Evolutionary conservation across 2,329 filamentous ascomycete species (phyloP), one percentile per base, ranked within the genome.

Genomic region (Diplodia intermedia): DNA sequence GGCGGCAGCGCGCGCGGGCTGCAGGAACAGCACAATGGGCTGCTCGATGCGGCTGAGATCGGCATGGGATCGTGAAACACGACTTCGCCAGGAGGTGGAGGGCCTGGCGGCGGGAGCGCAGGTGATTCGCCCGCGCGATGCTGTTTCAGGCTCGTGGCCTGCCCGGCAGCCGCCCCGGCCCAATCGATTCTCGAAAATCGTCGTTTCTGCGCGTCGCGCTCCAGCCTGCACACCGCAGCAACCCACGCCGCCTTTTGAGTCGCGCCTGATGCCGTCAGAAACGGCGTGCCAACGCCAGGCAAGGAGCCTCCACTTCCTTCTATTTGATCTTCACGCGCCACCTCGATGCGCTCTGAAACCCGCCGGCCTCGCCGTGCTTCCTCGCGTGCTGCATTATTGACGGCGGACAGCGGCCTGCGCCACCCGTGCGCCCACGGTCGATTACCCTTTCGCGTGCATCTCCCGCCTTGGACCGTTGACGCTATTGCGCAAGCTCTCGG

Each of bases 61-160:
- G 11, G 29, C 56, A 23, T 49, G 56, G 56, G 11, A 43, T 62
- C 60, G 43, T 63, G 60, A 63, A 63, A 63, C 60, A 20, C 60
- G 60, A 63, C 43, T 12, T 38, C 36, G 36, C 36, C 57, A 50
- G 26, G 18, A 38, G 36, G 9, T 12, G 36, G 5, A 31, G 11
- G 29, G 43, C 29, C 23, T 18, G 56, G 15, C 14, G 14, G 36
- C 36, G 1, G 36, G 3, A 3, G 55, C 20, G 26, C 26, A 26
- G 26, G 4, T 26, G 40, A 50, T 62, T 62, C 43, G 57, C 20
- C 43, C 6, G 40, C 40, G 26, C 23, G 23, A 49, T 49, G 57
- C 57, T 52, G 60, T 63, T 63, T 63, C 60, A 63, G 47, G 29
- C 26, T 43, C 54, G 26, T 26, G 26, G 26, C 2, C 26, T 26